Evolutionary conservation across 495 filamentous ascomycete species (phyloP).

Genomic region (Penicillium herquei): DNA sequence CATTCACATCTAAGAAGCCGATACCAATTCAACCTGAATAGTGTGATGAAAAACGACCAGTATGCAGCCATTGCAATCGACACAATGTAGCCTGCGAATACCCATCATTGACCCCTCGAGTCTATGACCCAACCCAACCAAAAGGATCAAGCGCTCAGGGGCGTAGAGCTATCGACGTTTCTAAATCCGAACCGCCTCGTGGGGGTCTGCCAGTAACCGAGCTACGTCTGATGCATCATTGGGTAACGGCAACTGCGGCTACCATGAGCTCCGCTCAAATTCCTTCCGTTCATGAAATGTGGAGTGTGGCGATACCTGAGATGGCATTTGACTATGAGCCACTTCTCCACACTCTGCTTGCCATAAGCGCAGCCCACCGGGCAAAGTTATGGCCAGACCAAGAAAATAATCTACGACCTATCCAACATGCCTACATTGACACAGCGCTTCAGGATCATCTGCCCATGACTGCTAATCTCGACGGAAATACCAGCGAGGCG

Average conservation of each 20-base stretch:
- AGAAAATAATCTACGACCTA: conserved; percentile 15
- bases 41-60: conserved; percentile 20
- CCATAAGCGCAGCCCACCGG: conserved; percentile 20
- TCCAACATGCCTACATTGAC: conserved; percentile 23
- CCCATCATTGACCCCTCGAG: conserved; percentile 9
- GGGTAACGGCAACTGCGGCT: conserved; percentile 15
- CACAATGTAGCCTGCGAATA: conserved; percentile 19
- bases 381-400: conserved; percentile 16
- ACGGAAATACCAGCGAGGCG: conserved; percentile 12
- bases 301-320: conserved; percentile 19
- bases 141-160: neutral
- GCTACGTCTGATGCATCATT: conserved; percentile 25
- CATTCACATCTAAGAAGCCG: neutral
- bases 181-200: conserved; percentile 5
- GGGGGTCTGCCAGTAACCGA: conserved; percentile 16
- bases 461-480: conserved; percentile 10
- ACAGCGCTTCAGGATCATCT: conserved; percentile 17
- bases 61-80: conserved; percentile 22
- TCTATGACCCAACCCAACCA: conserved; percentile 14
- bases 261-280: conserved; percentile 23
- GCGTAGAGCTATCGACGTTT: neutral
- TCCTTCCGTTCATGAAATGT: conserved; percentile 14
- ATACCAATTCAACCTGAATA: neutral
- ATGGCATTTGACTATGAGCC: conserved; percentile 27
- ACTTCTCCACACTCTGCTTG: conserved; percentile 26